Base-by-base conservation (phyloP, 2,329 filamentous ascomycete genomes). In the Bimuria novae-zelandiae region DNA sequence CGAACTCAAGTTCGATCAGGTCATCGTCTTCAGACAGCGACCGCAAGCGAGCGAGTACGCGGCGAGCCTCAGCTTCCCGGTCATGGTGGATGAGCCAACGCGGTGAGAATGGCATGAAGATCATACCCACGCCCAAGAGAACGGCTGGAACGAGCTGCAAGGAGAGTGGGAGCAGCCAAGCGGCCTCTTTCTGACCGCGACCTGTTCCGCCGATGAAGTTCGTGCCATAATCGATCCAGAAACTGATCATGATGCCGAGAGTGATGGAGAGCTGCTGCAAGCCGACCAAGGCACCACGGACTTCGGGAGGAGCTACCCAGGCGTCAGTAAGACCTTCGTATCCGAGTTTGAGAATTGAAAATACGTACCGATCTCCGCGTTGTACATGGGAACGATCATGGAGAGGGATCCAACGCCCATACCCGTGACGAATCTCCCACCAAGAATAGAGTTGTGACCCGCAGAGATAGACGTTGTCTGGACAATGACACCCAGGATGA, bases 81-180 rank as follows among this genome's bases (percentile, higher is more conserved):
- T 77, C 78, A 63, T 89, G 86, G 68, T 90, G 85, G 7, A 89
- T 76, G 1, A 93, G 80, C 88, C 88, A 92, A 60, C 89, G 81
- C 0, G 89, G 89, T 0, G 84, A 88, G 74, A 89, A 91, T 0
- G 89, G 89, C 88, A 92, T 90, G 75, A 89, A 90, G 10, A 89
- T 65, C 82, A 92, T 92, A 32, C 89, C 89, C 10, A 81, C 62
- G 23, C 87, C 83, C 1, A 93, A 81, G 3, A 90, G 61, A 1
- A 86, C 61, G 0, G 87, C 88, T 0, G 89, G 89, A 0, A 80
- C 78, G 3, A 92, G 78, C 63, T 93, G 89, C 0, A 92, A 77
- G 59, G 83, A 86, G 45, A 90, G 84, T 0, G 89, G 89, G 0
- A 89, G 75, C 0, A 90, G 80, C 89, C 89, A 94, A 0, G 89